Percentiles rank a stretch among this genome's conserved stretches.
These are phyloP conservation scores for Knufia petricola DNA, from an alignment of 2,329 filamentous ascomycete species.

Conservation along the genomic window DNA sequence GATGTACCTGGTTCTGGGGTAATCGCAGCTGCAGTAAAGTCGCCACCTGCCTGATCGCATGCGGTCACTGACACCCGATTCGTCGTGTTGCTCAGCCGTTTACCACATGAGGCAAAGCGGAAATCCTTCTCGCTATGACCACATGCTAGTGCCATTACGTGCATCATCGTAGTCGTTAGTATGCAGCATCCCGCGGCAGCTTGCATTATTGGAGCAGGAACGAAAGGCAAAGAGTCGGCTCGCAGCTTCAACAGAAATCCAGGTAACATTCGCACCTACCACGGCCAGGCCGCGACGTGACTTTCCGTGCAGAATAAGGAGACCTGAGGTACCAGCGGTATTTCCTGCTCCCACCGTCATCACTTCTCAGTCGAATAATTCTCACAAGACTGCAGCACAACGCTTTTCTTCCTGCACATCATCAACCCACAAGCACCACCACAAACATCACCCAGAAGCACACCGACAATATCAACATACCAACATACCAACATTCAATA, in stretches of 20 bases:
- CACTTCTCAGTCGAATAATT: background rate
- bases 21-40: no score
- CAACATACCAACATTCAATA: background rate
- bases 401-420: background rate
- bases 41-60: background rate
- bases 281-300: background rate
- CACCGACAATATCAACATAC: background rate
- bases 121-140: background rate
- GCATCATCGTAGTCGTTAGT: conserved; percentile 1
- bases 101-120: background rate
- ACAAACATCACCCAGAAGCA: background rate
- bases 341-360: background rate
- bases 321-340: background rate
- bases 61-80: background rate
- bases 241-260: no score
- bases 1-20: no score
- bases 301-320: background rate
- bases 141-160: background rate
- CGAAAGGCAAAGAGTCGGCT: background rate
- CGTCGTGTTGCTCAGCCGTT: background rate
- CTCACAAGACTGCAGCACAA: background rate
- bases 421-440: no score
- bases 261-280: no score
- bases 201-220: background rate
- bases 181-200: conserved; percentile 1